Conservation (phyloP, 371 early-diverging fungal species). For the Mortierella sp. region DNA sequence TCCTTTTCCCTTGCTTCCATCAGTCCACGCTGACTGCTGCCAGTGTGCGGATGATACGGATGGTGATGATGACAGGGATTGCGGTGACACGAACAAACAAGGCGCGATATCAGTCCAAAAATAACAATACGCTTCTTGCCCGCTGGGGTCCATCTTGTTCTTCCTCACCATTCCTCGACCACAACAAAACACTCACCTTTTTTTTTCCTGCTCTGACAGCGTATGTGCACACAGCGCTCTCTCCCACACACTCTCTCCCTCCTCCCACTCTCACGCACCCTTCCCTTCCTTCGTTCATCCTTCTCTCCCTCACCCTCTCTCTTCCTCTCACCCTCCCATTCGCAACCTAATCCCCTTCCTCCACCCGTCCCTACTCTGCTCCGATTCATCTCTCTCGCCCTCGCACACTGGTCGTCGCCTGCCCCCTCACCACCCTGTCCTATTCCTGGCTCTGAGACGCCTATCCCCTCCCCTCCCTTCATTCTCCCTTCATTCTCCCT, state of each 20-base stretch:
- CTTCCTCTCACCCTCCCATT: slow-evolving; percentile 4
- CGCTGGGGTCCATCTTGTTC: too few relatives aligned
- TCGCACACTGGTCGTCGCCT: background rate
- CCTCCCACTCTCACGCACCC: too few relatives aligned
- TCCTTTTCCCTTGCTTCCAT: too few relatives aligned
- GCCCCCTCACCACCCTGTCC: too few relatives aligned
- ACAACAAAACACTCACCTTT: background rate
- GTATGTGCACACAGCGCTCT: background rate
- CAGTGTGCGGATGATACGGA: background rate
- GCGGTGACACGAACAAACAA: too few relatives aligned
- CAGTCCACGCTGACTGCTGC: too few relatives aligned
- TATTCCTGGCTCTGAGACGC: too few relatives aligned
- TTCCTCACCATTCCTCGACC: too few relatives aligned
- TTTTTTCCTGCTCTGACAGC: background rate
- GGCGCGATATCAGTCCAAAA: too few relatives aligned
- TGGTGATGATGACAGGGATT: background rate
- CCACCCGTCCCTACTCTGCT: background rate
- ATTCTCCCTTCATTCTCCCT: too few relatives aligned
- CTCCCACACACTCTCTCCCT: slow-evolving; percentile 1
- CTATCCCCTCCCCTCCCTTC: too few relatives aligned
- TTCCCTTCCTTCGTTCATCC: slow-evolving; percentile 8
- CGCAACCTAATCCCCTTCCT: background rate
- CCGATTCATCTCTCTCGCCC: background rate
- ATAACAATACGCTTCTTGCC: too few relatives aligned
- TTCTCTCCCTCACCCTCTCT: background rate